A percentile compares a stretch with the other conserved stretches of the same genome.
phyloP scores from a whole-genome alignment of 2,329 filamentous ascomycete species.

The Aspergillus intermedius region DNA sequence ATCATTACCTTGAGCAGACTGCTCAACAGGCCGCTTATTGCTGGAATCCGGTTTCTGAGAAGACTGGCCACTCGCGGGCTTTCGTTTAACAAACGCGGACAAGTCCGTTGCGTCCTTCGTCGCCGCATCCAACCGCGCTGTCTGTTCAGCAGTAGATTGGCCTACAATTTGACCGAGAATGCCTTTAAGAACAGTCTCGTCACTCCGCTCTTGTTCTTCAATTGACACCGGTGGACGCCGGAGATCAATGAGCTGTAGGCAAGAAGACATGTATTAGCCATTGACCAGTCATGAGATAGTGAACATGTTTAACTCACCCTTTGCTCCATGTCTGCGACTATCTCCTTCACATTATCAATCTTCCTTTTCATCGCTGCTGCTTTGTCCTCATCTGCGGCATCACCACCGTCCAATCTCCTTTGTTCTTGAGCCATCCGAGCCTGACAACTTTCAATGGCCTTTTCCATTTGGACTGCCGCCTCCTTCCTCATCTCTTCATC shows the following conservation, averaged over 20 bases:
- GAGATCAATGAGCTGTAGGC: slow-evolving; percentile 49
- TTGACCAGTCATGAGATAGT: slow-evolving; percentile 4
- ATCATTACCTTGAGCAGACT: slow-evolving; percentile 13
- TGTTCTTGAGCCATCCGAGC: slow-evolving; percentile 50
- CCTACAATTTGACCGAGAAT: slow-evolving; percentile 55
- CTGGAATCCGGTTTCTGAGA: slow-evolving; percentile 8
- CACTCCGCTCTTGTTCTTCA: slow-evolving; percentile 28
- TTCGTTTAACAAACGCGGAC: slow-evolving; percentile 52
- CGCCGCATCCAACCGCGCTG: slow-evolving; percentile 49
- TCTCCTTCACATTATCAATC: slow-evolving; percentile 55
- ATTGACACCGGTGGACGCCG: slow-evolving; percentile 48
- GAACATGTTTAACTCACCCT: slow-evolving; percentile 36
- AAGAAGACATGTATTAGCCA: slow-evolving; percentile 6
- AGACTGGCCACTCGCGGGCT: slow-evolving; percentile 27
- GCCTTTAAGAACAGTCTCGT: slow-evolving; percentile 45
- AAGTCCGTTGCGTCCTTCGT: slow-evolving; percentile 54
- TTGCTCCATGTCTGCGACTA: slow-evolving; percentile 56
- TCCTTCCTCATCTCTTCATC: slow-evolving; percentile 53
- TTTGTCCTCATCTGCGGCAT: slow-evolving; percentile 37
- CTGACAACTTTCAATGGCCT: slow-evolving; percentile 53
- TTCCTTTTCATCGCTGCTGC: slow-evolving; percentile 36
- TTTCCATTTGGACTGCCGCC: slow-evolving; percentile 54
- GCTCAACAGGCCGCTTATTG: slow-evolving; percentile 26
- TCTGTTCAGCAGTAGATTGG: slow-evolving; percentile 47
- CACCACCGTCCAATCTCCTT: slow-evolving; percentile 31